Evolutionary conservation across 2,329 filamentous ascomycete species (phyloP).

Genomic region (Alternaria ventricosa): DNA sequence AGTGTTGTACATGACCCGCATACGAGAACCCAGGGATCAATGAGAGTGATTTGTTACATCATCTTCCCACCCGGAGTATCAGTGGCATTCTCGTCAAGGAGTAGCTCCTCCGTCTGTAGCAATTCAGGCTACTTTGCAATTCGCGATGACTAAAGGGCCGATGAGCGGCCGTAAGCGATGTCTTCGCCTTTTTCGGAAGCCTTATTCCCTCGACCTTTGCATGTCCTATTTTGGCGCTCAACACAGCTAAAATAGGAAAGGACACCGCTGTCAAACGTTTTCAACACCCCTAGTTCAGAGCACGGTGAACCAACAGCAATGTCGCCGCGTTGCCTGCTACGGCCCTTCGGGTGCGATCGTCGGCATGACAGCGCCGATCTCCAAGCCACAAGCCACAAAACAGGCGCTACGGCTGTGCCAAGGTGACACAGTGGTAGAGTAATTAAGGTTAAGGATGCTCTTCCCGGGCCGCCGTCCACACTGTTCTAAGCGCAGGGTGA

Average conservation of each 20-base stretch:
- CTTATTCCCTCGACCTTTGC: constrained; percentile 13
- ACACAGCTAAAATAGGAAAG: background rate
- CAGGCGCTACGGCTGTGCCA: constrained; percentile 1
- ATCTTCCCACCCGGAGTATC: background rate
- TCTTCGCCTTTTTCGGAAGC: background rate
- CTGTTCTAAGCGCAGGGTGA: constrained; percentile 22
- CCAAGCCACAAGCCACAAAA: constrained; percentile 11
- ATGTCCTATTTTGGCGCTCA: constrained; percentile 16
- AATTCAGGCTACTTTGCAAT: background rate
- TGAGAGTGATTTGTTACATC: background rate
- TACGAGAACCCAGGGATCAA: constrained; percentile 2
- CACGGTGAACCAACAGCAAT: constrained; percentile 7
- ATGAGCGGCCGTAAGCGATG: background rate
- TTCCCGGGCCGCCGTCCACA: constrained; percentile 28
- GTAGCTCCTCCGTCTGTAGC: background rate
- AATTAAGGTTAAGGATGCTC: constrained; percentile 31
- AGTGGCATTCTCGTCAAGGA: background rate
- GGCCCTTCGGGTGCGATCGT: constrained; percentile 20
- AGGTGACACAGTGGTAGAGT: constrained; percentile 19
- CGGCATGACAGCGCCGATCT: constrained; percentile 18
- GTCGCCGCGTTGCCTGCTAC: constrained; percentile 15
- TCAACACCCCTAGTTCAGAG: background rate
- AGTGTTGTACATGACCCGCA: constrained; percentile 1
- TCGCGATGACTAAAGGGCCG: background rate
- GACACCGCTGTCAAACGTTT: background rate